Conservation (phyloP, 2,329 filamentous ascomycete genomes). For the Arthrobotrys entomopaga region DNA sequence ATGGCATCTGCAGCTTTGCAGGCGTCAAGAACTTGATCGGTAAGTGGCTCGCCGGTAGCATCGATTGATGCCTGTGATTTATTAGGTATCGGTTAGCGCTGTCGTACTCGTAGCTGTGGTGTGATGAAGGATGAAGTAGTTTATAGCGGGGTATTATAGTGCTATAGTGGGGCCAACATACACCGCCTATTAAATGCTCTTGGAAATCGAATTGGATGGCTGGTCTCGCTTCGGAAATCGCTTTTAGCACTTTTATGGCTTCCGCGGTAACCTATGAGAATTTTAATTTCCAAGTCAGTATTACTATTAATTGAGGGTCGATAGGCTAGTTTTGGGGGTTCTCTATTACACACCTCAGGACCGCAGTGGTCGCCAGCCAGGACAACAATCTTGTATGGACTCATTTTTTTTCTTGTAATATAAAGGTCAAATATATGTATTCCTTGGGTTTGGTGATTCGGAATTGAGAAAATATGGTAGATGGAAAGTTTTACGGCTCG, state of each 20-base stretch:
- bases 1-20: slow-evolving; percentile 89
- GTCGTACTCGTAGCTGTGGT: no score
- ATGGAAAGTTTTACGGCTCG: not conserved
- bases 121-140: not conserved
- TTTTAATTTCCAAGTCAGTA: slow-evolving; percentile 35
- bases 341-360: slow-evolving; percentile 73
- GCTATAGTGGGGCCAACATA: slow-evolving; percentile 66
- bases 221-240: slow-evolving; percentile 77
- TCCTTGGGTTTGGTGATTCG: not conserved
- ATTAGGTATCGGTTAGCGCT: no score
- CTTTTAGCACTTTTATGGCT: slow-evolving; percentile 83
- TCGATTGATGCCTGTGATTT: slow-evolving; percentile 82
- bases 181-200: slow-evolving; percentile 88
- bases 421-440: no score
- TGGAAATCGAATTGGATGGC: slow-evolving; percentile 87
- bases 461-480: not conserved
- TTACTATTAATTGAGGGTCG: slow-evolving; percentile 3
- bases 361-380: slow-evolving; percentile 76
- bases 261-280: slow-evolving; percentile 77
- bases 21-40: slow-evolving; percentile 81
- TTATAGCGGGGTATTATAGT: slow-evolving; percentile 21
- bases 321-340: not conserved
- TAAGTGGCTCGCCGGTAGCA: slow-evolving; percentile 78
- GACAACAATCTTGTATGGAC: slow-evolving; percentile 58
- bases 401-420: slow-evolving; percentile 2